A percentile compares a stretch with the other conserved stretches of the same genome.
Evolutionary conservation across 257 asterid species (phyloP).

Genomic region (Hygrophila difformis): DNA sequence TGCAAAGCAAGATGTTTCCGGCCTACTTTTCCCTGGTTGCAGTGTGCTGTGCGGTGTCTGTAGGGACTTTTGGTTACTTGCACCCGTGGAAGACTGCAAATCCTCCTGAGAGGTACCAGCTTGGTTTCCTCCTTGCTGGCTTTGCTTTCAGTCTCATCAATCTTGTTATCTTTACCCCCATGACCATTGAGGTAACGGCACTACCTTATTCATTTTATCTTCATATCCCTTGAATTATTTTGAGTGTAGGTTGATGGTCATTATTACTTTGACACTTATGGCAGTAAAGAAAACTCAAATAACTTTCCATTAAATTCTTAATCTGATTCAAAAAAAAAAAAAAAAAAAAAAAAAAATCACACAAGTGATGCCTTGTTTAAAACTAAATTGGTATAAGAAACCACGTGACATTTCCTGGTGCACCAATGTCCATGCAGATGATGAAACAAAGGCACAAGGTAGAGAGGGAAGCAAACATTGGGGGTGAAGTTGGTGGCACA

Average conservation of each 20-base stretch:
- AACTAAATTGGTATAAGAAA: conserved; percentile 2
- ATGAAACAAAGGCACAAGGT: conserved; percentile 95
- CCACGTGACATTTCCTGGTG: neutral
- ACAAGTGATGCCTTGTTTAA: too few relatives aligned
- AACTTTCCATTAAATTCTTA: too few relatives aligned
- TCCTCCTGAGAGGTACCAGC: conserved; percentile 70
- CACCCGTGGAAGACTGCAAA: conserved; percentile 86
- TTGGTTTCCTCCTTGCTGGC: conserved; percentile 72
- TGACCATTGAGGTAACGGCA: conserved; percentile 79
- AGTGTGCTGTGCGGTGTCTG: conserved; percentile 80
- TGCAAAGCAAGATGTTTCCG: conserved; percentile 97
- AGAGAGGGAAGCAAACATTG: conserved; percentile 78
- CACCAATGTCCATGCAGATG: conserved; percentile 86
- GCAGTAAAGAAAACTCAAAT: too few relatives aligned
- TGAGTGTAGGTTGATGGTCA: neutral
- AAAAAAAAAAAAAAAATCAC: too few relatives aligned
- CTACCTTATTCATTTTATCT: conserved; percentile 1
- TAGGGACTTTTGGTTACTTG: conserved; percentile 71
- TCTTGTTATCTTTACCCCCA: conserved; percentile 79
- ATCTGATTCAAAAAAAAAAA: too few relatives aligned
- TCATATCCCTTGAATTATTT: conserved; percentile 3
- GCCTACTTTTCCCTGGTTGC: conserved; percentile 94
- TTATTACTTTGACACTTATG: too few relatives aligned
- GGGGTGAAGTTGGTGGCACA: conserved; percentile 96
- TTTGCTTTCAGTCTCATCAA: conserved; percentile 83